Conservation (phyloP, 2,329 filamentous ascomycete genomes). For the Daldinia eschscholtzii region DNA sequence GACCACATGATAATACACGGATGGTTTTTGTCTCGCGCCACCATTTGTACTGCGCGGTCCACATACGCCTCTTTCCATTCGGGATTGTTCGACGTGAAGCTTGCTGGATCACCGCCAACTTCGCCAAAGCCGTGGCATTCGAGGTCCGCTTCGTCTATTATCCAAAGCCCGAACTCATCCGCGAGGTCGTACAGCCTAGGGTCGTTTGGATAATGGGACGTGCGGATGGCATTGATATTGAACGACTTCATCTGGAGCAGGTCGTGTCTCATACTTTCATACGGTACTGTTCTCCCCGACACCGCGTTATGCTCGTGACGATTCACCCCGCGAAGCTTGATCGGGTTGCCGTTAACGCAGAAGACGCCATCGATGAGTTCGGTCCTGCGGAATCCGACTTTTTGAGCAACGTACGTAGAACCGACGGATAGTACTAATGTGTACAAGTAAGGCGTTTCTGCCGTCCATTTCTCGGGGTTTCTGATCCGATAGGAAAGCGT, state of each 20-base stretch:
- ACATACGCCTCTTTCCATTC: constrained; percentile 74
- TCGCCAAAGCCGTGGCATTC: constrained; percentile 66
- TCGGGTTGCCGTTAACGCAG: constrained; percentile 72
- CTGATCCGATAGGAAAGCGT: constrained; percentile 52
- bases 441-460: constrained; percentile 75
- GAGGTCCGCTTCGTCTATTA: constrained; percentile 70
- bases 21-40: constrained; percentile 71
- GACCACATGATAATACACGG: constrained; percentile 78
- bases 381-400: constrained; percentile 72
- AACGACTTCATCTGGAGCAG: constrained; percentile 75
- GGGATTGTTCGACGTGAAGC: constrained; percentile 70
- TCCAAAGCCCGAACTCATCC: constrained; percentile 73
- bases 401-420: constrained; percentile 61
- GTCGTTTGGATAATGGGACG: constrained; percentile 75
- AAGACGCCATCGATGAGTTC: constrained; percentile 72
- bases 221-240: constrained; percentile 78
- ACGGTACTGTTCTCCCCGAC: constrained; percentile 71
- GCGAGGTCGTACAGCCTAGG: constrained; percentile 70
- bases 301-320: constrained; percentile 77
- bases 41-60: constrained; percentile 73
- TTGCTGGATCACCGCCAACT: constrained; percentile 58
- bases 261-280: constrained; percentile 71
- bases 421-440: constrained; percentile 58
- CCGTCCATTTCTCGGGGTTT: constrained; percentile 74
- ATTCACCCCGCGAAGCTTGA: constrained; percentile 77